These are phyloP conservation scores for Lachancea lanzarotensis DNA, from an alignment of 805 yeast species.

Conservation along the genomic window DNA sequence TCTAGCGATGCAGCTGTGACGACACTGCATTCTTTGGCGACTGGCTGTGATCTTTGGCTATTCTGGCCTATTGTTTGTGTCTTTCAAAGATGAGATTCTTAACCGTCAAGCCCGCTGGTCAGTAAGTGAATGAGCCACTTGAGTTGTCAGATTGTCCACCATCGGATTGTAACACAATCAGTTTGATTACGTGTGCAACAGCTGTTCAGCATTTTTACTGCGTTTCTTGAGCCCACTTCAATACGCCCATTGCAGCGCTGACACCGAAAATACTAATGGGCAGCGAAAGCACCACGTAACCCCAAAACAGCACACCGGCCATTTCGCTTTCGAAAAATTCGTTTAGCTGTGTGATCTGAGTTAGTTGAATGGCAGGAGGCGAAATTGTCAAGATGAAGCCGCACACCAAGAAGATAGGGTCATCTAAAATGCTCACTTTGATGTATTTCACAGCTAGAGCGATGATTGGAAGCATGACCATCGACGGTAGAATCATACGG, in stretches of 20 bases:
- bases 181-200: no score
- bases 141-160: no score
- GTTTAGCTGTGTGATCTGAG: slow-evolving; percentile 74
- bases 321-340: slow-evolving; percentile 72
- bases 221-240: slow-evolving; percentile 35
- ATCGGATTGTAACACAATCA: no score
- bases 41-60: no score
- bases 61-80: no score
- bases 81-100: no score
- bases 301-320: slow-evolving; percentile 80
- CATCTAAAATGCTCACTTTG: slow-evolving; percentile 63
- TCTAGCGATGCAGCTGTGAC: no score
- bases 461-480: slow-evolving; percentile 60
- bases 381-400: slow-evolving; percentile 68
- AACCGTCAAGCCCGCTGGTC: no score
- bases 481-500: slow-evolving; percentile 71
- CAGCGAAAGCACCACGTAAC: slow-evolving; percentile 66
- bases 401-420: slow-evolving; percentile 73
- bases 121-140: no score
- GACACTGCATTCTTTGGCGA: no score
- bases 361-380: slow-evolving; percentile 79
- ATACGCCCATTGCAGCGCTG: slow-evolving; percentile 50
- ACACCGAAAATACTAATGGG: slow-evolving; percentile 73
- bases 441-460: slow-evolving; percentile 57
- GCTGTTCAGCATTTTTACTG: no score